phyloP scores from a whole-genome alignment of 768 basidiomycete species.

The Rhizopogon rudus region DNA sequence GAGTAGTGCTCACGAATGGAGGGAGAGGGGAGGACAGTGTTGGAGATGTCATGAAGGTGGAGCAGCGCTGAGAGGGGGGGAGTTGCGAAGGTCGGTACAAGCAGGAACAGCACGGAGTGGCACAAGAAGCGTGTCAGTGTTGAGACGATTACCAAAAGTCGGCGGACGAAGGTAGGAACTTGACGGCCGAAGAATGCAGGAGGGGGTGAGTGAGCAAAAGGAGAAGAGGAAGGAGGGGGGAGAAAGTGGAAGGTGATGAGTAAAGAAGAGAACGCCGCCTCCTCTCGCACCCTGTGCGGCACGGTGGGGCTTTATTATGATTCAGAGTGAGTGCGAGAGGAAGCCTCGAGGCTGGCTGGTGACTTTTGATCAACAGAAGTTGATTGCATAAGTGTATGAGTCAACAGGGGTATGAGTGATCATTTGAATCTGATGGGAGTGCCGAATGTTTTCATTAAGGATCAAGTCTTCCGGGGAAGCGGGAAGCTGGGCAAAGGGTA shows the following conservation, averaged over 20 bases:
- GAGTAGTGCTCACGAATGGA: too few species aligned
- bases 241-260: background rate
- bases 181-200: background rate
- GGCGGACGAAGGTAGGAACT: background rate
- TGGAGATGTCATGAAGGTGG: too few species aligned
- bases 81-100: too few species aligned
- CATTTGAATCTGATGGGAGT: background rate
- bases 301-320: background rate
- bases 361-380: too few species aligned
- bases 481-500: background rate
- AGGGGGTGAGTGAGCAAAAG: background rate
- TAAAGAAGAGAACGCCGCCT: background rate
- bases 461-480: conserved; percentile 1
- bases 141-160: background rate
- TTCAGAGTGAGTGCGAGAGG: background rate
- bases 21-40: too few species aligned
- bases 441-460: background rate
- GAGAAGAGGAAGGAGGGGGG: background rate
- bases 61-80: too few species aligned
- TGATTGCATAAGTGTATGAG: background rate
- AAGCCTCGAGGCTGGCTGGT: background rate
- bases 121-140: too few species aligned
- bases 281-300: background rate
- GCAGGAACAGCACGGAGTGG: too few species aligned
- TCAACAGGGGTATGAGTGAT: background rate